Percentiles rank a stretch among this genome's conserved stretches.
Evolutionary conservation across 148 eudicot species (phyloP).

Genomic region (Rhododendron vialii): DNA sequence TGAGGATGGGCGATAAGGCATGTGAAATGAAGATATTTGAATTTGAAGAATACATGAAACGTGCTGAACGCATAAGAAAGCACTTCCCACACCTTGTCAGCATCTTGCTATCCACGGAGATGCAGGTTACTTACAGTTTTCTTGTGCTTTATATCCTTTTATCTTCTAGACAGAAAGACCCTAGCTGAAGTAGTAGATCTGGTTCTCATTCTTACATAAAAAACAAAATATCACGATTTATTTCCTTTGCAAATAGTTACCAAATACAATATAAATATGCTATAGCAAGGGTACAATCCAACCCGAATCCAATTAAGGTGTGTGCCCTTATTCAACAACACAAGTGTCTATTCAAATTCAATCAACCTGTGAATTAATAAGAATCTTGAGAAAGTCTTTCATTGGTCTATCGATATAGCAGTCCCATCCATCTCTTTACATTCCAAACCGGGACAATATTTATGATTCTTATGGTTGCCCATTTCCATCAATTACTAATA

Average conservation of each 20-base stretch:
- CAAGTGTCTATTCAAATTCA: neutral
- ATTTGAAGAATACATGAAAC: too few relatives aligned
- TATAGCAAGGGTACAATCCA: neutral
- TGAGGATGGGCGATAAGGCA: too few relatives aligned
- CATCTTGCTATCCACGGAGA: conserved; percentile 73
- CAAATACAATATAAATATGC: neutral
- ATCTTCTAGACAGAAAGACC: neutral
- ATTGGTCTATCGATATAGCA: neutral
- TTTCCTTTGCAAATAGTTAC: neutral
- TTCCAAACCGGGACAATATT: neutral
- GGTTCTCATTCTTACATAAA: neutral
- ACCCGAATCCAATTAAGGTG: too few relatives aligned
- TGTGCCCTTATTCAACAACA: too few relatives aligned
- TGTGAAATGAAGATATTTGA: too few relatives aligned
- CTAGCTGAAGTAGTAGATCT: neutral
- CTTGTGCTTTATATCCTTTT: neutral
- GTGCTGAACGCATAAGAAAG: too few relatives aligned
- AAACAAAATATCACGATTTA: too few relatives aligned
- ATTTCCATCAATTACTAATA: neutral
- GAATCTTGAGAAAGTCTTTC: neutral
- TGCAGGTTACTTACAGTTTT: conserved; percentile 44
- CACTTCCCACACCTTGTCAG: too few relatives aligned
- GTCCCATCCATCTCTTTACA: neutral
- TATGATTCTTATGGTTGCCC: neutral
- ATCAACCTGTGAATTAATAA: neutral